Base-by-base conservation (phyloP, 164 flowering plant species). In the Berberis vulgaris region DNA sequence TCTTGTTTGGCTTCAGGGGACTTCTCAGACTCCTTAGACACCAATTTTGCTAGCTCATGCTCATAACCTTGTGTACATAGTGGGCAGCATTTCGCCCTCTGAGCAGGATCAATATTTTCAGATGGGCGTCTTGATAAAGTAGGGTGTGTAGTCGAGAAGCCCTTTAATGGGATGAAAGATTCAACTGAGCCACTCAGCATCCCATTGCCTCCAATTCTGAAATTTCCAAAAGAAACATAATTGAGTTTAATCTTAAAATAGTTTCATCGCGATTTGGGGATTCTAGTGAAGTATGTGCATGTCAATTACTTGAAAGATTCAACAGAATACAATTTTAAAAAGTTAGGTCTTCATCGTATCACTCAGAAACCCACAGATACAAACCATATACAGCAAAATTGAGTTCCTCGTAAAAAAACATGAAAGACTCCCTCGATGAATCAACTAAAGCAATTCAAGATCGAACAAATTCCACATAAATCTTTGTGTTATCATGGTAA, bases 11-110 rank as follows among this genome's bases (percentile, higher is more conserved):
- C 68, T 47, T 83, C 89, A 3, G 89, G 67, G 39, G 80, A 75
- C 57, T 78, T 85, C 69, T 89, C 94, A 4, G 59, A 63, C 57
- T 82, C 87, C 46, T 68, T 70, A 2, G 69, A 60, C 6, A 45
- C 71, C 5, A 80, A 62, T 64, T 78, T 82, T 26, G 81, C 84
- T 3, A 86, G 78, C 74, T 94, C 99, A 60, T 81, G 71, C 62
- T 88, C 93, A 49, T 81, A 91, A 64, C 72, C 81, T 74, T 78
- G 84, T 54, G 61, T 65, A 70, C 99, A 94, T 3, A 76, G 76
- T 1, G 89, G 81, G 69, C 99, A 94, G 55, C 84, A 86, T 56
- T 72, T 74, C 10, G 62, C 56, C 66, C 69, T 78, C 53, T 67
- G 76, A 59, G 74, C 47, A 57, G 84, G 80, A 69, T 83, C 88